Evolutionary conservation across 2,329 filamentous ascomycete genomes (phyloP).

Genomic region (Dothiorella sarmentorum): DNA sequence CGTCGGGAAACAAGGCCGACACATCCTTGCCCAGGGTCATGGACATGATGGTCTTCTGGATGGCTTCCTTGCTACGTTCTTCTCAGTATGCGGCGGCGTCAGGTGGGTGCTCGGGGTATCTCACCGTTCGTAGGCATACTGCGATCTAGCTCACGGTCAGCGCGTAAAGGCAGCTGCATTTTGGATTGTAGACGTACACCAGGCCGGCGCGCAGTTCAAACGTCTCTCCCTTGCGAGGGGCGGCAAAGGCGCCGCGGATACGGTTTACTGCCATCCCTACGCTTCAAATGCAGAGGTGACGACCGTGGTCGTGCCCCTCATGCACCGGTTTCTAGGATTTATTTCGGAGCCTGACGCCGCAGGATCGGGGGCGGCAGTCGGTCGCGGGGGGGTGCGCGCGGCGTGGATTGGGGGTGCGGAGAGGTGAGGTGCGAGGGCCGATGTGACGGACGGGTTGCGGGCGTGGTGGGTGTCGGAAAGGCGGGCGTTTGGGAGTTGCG

Average conservation of each 20-base stretch:
- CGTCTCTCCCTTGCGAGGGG: constrained; percentile 93
- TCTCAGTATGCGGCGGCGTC: constrained; percentile 32
- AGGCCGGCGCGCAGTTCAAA: constrained; percentile 94
- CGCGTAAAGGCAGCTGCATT: neutral
- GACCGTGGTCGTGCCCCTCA: constrained; percentile 35
- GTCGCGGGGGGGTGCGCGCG: constrained; percentile 4
- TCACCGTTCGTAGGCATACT: constrained; percentile 94
- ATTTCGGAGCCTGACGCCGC: constrained; percentile 16
- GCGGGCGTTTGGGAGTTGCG: neutral
- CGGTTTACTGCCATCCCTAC: constrained; percentile 85
- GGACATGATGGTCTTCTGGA: constrained; percentile 99
- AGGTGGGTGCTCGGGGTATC: constrained; percentile 17
- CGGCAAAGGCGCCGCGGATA: constrained; percentile 88
- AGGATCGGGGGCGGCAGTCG: constrained; percentile 19
- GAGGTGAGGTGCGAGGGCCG: neutral
- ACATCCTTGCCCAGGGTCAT: constrained; percentile 99
- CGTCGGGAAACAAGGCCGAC: constrained; percentile 92
- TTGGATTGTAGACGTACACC: constrained; percentile 49
- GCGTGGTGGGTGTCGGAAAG: neutral
- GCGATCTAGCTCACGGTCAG: constrained; percentile 61
- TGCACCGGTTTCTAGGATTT: constrained; percentile 21
- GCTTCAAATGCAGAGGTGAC: constrained; percentile 29
- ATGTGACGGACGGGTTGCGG: neutral
- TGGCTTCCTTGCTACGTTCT: constrained; percentile 76
- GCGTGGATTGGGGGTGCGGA: neutral